Conservation (phyloP, 2,329 filamentous ascomycete genomes). For the Amesomyces nigricolor region DNA sequence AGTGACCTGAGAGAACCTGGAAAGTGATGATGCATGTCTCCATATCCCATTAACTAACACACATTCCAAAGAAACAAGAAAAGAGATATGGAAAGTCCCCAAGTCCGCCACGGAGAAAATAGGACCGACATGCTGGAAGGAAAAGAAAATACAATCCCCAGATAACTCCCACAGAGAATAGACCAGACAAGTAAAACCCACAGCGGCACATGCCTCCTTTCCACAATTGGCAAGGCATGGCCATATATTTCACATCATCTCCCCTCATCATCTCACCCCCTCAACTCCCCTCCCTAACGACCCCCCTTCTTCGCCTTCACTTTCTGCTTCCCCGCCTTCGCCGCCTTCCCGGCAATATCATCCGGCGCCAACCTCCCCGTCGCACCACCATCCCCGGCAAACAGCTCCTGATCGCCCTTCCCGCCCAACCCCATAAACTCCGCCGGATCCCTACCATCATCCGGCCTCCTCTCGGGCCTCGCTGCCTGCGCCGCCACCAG, state of each 20-base stretch:
- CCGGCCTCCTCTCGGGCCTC: constrained; percentile 60
- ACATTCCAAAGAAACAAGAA: background rate
- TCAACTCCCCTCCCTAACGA: background rate
- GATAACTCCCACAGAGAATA: background rate
- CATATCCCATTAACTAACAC: background rate
- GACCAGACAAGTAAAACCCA: constrained; percentile 2
- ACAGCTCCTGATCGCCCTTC: constrained; percentile 76
- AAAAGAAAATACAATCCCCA: no score
- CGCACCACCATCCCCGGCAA: constrained; percentile 54
- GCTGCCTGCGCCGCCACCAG: background rate
- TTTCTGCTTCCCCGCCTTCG: constrained; percentile 25
- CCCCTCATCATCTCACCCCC: background rate
- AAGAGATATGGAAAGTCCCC: no score
- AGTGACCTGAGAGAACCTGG: no score
- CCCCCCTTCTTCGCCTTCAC: constrained; percentile 10
- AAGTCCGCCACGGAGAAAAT: no score
- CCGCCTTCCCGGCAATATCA: constrained; percentile 30
- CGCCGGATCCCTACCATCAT: constrained; percentile 58
- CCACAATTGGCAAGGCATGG: background rate
- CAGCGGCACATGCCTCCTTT: background rate
- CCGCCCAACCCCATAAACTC: constrained; percentile 85
- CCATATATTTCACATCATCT: background rate
- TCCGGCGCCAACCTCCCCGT: constrained; percentile 39
- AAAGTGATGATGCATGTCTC: no score
- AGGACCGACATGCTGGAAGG: no score